A percentile compares a stretch with the other conserved stretches of the same genome.
These are phyloP conservation scores for Podila minutissima DNA, from an alignment of 192 early-diverging fungal species.

Conservation along the genomic window DNA sequence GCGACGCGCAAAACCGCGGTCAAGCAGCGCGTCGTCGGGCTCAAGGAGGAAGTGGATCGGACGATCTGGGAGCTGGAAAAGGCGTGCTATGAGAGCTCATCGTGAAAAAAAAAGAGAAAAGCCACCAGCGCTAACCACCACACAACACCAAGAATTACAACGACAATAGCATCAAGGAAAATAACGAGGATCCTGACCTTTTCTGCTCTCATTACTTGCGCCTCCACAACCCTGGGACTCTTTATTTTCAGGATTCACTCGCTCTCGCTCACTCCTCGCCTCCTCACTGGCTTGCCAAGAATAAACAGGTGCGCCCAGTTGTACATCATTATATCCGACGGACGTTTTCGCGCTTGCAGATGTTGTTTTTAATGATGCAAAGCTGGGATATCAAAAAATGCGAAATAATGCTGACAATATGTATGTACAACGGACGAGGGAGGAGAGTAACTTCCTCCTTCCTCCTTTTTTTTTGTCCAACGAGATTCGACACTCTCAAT, in stretches of 20 bases:
- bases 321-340: not conserved
- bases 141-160: not conserved
- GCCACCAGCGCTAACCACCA: not conserved
- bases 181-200: not conserved
- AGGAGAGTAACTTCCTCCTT: not conserved
- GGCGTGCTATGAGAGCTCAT: slow-evolving; percentile 39
- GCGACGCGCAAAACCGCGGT: slow-evolving; percentile 54
- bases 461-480: not conserved
- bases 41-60: slow-evolving; percentile 54
- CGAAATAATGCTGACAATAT: not conserved
- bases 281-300: too few relatives aligned
- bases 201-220: too few relatives aligned
- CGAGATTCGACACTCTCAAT: slow-evolving; percentile 4
- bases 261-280: too few relatives aligned
- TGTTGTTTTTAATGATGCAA: not conserved
- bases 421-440: not conserved
- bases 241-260: too few relatives aligned
- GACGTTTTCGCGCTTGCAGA: not conserved
- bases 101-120: not conserved
- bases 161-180: not conserved
- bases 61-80: slow-evolving; percentile 62
- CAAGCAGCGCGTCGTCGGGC: slow-evolving; percentile 45
- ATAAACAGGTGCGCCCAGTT: too few relatives aligned
- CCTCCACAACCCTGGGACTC: too few relatives aligned
- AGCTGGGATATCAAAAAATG: not conserved